Evolutionary conservation across 805 yeast species (phyloP), one percentile per base, ranked within the genome.

Genomic region (Maudiozyma turicensis): DNA sequence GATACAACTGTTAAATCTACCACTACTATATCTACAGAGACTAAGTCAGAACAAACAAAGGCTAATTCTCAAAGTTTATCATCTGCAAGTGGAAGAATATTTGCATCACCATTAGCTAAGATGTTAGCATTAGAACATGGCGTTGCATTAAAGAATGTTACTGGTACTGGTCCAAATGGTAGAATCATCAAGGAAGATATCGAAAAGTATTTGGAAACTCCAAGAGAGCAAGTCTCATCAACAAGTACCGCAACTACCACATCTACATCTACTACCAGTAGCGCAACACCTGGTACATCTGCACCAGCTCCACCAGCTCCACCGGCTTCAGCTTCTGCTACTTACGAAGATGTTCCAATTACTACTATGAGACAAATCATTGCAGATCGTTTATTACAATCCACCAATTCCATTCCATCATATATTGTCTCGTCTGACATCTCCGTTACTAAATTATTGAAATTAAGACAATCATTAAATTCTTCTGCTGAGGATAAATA

Each of bases 51-150:
- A 20, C 26, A 20, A 11, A 3, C 37, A 34, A n/a, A 10, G 11
- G 37, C 37, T 34, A 5, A 5, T n/a, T 14, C 43, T 34, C 29
- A 56, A 33, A n/a, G 11, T 34, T 38, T 70, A 30, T 34, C 73
- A 14, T 48, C 74, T 37, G 10, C 10, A 29, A 28, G 11, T 14
- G 47, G 75, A 58, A 80, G 96, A 71, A 84, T 93, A 67, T 68
- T 87, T 58, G 98, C 98, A 43, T 90, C 98, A 53, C 99, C 99
- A 51, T 74, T 85, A 56, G 99, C 99, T 52, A 91, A 91, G 77
- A 81, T 81, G 57, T 74, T 93, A 55, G 99, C 99, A 52, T 75
- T 90, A 57, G 96, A 91, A 69, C 80, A 83, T 69, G 99, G 98
- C 61, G 75, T 91, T 63, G 77, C 95, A 42, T 78, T 91, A 63